These are phyloP conservation scores for Penicillium sp. DNA, from an alignment of 2,329 filamentous ascomycete genomes.

Conservation along the genomic window DNA sequence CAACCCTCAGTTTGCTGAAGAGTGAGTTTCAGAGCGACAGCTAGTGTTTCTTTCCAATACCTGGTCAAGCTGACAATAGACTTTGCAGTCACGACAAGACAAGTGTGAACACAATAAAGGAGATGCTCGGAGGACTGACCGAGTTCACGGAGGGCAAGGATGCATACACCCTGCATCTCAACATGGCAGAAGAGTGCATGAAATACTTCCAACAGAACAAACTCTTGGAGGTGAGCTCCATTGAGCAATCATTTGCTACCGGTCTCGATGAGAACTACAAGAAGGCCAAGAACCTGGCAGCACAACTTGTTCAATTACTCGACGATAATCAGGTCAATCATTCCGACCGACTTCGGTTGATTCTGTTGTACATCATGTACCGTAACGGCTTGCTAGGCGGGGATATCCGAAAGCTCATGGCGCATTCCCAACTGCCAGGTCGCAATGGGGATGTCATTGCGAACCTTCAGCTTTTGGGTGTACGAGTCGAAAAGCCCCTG, in stretches of 20 bases:
- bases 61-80: background rate
- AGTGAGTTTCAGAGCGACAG: constrained; percentile 34
- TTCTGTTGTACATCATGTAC: constrained; percentile 83
- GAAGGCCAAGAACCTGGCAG: constrained; percentile 85
- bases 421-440: constrained; percentile 75
- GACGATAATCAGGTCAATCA: constrained; percentile 75
- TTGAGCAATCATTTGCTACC: constrained; percentile 89
- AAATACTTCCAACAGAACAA: constrained; percentile 83
- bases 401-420: constrained; percentile 79
- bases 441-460: constrained; percentile 70
- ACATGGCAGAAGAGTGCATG: constrained; percentile 98
- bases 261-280: constrained; percentile 89
- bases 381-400: constrained; percentile 79
- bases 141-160: constrained; percentile 97
- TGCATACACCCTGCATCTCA: constrained; percentile 88
- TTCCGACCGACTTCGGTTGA: constrained; percentile 76
- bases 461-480: constrained; percentile 79
- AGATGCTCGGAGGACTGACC: constrained; percentile 92
- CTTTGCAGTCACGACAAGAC: constrained; percentile 58
- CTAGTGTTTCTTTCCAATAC: background rate
- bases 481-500: constrained; percentile 66
- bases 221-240: constrained; percentile 78
- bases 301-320: constrained; percentile 80
- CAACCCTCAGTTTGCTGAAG: constrained; percentile 87
- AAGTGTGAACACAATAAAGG: constrained; percentile 86